Evolutionary conservation across 108 stramenopile genomes (phyloP), one percentile per base, ranked within the genome.

Genomic region (Cyclostephanos tholiformis): DNA sequence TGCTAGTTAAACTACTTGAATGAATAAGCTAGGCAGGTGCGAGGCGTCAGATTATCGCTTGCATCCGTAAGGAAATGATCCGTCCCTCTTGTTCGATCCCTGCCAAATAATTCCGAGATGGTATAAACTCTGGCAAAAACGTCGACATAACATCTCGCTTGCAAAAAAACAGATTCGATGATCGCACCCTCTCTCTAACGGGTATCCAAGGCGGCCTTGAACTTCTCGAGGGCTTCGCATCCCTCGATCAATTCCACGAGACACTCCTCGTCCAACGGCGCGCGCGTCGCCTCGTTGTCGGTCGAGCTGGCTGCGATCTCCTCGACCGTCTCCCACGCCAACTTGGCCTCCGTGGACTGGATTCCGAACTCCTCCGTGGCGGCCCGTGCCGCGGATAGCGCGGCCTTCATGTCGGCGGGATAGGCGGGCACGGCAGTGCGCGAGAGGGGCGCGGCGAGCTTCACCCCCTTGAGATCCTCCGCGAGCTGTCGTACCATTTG

Each of bases 251-350:
- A 55, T 36, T 86, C 85, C 23, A 86, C 74, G 29, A 83, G 71
- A 57, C 85, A 86, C 72, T 86, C 84, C 49, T 84, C 83, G 67
- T 84, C 83, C 49, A 82, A 49, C 2, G 70, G 63, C n/a, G 69
- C 67, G 49, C 53, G 74, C 16, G 72, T 77, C 19, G 80, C 76
- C 53, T 59, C 68, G 51, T 30, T 52, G 27, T 57, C 39, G n/a
- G 41, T 75, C 46, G 69, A 75, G 25, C 71, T 73, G 7, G 84
- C 50, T 10, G 87, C 84, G 68, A 94, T 82, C 64, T 94, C 89
- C 71, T 94, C 93, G 2, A 94, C 86, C 0, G 79, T 78, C 44
- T 91, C 93, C 93, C 93, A 94, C 14, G 93, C 93, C 74, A 94
- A 53, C 50, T 68, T 78, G 53, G 93, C 93, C 63, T 91, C 85